These are phyloP conservation scores for Amaranthus palmeri DNA, from an alignment of 148 eudicot species.

Conservation along the genomic window DNA sequence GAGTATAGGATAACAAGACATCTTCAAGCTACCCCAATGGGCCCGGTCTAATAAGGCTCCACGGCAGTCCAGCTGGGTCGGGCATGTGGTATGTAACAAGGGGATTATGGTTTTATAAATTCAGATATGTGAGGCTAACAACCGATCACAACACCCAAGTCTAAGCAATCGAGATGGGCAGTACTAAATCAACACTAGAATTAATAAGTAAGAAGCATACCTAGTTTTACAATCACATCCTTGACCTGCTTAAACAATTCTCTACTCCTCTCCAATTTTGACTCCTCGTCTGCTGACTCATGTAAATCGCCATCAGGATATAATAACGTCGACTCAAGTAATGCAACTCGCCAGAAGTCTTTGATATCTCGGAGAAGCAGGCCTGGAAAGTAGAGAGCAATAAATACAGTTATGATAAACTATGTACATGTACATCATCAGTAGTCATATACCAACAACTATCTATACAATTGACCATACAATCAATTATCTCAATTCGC, in stretches of 20 bases:
- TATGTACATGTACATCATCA: neutral
- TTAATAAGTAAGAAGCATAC: slow-evolving; percentile 27
- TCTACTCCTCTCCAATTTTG: slow-evolving; percentile 40
- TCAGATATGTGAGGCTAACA: neutral
- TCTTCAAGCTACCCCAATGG: no score
- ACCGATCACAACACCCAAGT: neutral
- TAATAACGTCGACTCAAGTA: slow-evolving; percentile 55
- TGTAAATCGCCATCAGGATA: slow-evolving; percentile 31
- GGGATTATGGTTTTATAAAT: no score
- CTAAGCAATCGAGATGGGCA: neutral
- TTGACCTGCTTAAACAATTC: slow-evolving; percentile 45
- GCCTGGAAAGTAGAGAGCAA: slow-evolving; percentile 35
- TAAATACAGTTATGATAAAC: neutral
- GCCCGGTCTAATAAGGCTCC: no score
- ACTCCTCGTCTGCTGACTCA: slow-evolving; percentile 30
- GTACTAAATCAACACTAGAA: neutral
- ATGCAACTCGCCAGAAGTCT: slow-evolving; percentile 78
- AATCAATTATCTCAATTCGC: neutral
- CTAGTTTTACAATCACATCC: slow-evolving; percentile 46
- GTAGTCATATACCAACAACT: neutral
- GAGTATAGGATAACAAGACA: no score
- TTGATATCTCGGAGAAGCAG: slow-evolving; percentile 80
- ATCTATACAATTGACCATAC: neutral
- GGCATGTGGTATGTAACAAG: no score
- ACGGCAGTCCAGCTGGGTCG: no score